A percentile compares a stretch with the other conserved stretches of the same genome.
phyloP scores from a whole-genome alignment of 179 eudicot genomes.

The Amaranthus tricolor region DNA sequence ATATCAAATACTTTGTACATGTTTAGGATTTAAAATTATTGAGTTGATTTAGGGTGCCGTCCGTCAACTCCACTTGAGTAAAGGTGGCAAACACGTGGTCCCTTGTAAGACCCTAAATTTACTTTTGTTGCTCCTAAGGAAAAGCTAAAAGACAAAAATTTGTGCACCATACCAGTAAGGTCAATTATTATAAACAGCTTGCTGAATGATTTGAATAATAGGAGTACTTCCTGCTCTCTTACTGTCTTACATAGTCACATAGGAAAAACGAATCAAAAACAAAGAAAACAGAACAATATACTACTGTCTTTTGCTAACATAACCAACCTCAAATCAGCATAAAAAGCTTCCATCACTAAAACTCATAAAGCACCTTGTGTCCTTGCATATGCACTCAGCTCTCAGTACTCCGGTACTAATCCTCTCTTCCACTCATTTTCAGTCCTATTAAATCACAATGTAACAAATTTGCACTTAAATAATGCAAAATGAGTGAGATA shows the following conservation, averaged over 20 bases:
- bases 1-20: no score
- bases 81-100: background rate
- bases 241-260: background rate
- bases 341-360: conserved; percentile 18
- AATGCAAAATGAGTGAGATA: no score
- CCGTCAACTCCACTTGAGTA: no score
- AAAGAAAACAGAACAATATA: background rate
- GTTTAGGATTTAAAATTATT: no score
- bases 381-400: background rate
- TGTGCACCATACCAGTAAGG: background rate
- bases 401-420: no score
- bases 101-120: conserved; percentile 2
- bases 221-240: background rate
- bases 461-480: no score
- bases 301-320: no score
- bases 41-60: no score
- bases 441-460: no score
- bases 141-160: conserved; percentile 13
- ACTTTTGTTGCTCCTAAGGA: conserved; percentile 6
- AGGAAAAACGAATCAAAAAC: background rate
- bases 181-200: conserved; percentile 13
- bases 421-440: no score
- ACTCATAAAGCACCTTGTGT: background rate
- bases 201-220: conserved; percentile 5
- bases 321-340: conserved; percentile 9